A percentile compares a stretch with the other conserved stretches of the same genome.
These are phyloP conservation scores for Emergomyces africanus DNA, from an alignment of 2,329 filamentous ascomycete genomes.

Conservation along the genomic window DNA sequence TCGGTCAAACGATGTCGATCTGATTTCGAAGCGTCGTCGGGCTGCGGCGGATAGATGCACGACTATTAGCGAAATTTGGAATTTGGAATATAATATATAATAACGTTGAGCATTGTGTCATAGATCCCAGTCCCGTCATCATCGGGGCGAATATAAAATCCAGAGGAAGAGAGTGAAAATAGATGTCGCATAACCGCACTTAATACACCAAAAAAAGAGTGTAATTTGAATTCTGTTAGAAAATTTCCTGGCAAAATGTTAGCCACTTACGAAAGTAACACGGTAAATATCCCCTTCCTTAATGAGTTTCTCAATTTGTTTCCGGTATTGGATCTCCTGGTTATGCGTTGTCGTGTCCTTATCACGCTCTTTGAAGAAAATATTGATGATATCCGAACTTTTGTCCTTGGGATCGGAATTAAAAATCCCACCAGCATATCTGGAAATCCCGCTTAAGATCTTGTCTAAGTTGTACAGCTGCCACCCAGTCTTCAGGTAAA, in stretches of 20 bases:
- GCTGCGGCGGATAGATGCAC: slow-evolving; percentile 10
- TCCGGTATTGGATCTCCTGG: slow-evolving; percentile 78
- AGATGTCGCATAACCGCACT: too few relatives aligned
- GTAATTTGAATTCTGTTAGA: slow-evolving; percentile 13
- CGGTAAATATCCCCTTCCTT: slow-evolving; percentile 90
- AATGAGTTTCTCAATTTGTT: slow-evolving; percentile 81
- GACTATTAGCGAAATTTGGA: background rate
- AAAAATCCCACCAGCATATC: slow-evolving; percentile 71
- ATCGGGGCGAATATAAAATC: background rate
- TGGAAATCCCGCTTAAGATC: slow-evolving; percentile 66
- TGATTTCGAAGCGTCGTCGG: slow-evolving; percentile 56
- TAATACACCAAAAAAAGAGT: slow-evolving; percentile 12
- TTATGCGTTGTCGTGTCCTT: slow-evolving; percentile 80
- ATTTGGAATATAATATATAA: background rate
- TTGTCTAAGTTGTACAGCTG: slow-evolving; percentile 88
- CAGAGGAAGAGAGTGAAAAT: too few relatives aligned
- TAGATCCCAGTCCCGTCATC: background rate
- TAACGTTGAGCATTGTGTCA: background rate
- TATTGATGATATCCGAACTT: slow-evolving; percentile 75
- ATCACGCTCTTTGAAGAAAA: slow-evolving; percentile 71
- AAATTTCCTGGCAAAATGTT: background rate
- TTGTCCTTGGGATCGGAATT: slow-evolving; percentile 84
- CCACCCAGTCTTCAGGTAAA: slow-evolving; percentile 84
- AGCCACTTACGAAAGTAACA: slow-evolving; percentile 67
- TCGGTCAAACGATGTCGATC: slow-evolving; percentile 50